Evolutionary conservation across 768 basidiomycete species (phyloP), one percentile per base, ranked within the genome.

Genomic region (Kwoniella bestiolae): DNA sequence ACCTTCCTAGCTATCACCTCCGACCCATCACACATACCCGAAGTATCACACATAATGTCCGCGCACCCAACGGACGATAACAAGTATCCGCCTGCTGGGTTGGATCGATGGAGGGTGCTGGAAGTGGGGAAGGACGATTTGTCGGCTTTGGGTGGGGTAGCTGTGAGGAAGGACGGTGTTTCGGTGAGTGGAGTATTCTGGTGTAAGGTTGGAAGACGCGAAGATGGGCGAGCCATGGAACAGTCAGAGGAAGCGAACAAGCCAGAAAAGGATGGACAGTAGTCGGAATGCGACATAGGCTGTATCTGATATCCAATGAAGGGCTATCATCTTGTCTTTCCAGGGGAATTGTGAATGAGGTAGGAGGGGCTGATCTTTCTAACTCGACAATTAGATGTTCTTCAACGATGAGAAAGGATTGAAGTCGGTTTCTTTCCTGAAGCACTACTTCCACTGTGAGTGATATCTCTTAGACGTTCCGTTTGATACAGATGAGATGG

Each of bases 371-470:
- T 45, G 21, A 52, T 29, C 5, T 16, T 26, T 7, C 23, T 56
- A 35, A 9, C 35, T 34, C 23, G 56, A 12, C 11, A 28, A 21
- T 38, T 26, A 72, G 74, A 68, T 75, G 66, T 75, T 72, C 58
- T 75, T 73, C 64, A 75, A 75, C 31, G 74, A 75, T 53, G 59
- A 65, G 44, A 58, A 65, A 41, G 67, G 65, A 8, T 38, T 51
- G 53, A 70, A 65, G 25, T 60, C 51, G 18, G 59, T 60, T 16
- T 63, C 65, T n/a, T 73, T 76, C 56, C 47, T 76, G 28, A 65
- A 67, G 16, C 74, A 73, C 45, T 76, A 76, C 44, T 76, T 68
- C 63, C 74, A 76, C 60, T 76, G 74, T 76, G 58, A 65, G 72
- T 57, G 6, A 23, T 34, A 31, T 41, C 16, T n/a, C n/a, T n/a